Conservation (phyloP, 2,329 filamentous ascomycete species). For the Monilinia vaccinii-corymbosi region DNA sequence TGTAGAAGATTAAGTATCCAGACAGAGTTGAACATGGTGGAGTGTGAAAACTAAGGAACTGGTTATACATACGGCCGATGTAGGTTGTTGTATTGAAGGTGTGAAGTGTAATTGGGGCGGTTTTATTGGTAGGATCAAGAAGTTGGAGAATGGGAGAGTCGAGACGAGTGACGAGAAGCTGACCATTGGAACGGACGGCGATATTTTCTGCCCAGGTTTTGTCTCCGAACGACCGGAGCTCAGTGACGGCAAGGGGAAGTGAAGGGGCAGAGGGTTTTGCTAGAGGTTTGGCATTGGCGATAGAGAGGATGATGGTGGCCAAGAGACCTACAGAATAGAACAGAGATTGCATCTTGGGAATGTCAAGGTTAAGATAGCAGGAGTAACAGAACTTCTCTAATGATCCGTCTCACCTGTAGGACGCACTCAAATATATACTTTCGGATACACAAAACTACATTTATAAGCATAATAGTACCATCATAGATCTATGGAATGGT, state of each 20-base stretch:
- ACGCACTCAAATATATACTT: not conserved
- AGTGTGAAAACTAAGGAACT: not conserved
- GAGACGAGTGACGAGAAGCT: conserved; percentile 29
- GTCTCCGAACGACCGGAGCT: conserved; percentile 5
- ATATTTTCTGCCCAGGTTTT: conserved; percentile 30
- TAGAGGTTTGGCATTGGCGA: not conserved
- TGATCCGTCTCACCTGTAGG: not conserved
- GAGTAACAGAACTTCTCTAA: not conserved
- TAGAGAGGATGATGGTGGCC: not conserved
- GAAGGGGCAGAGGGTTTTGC: not conserved
- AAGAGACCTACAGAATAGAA: not conserved
- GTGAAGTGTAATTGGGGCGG: conserved; percentile 18
- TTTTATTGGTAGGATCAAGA: conserved; percentile 25
- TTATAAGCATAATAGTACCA: not conserved
- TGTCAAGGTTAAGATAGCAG: not conserved
- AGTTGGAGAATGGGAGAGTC: conserved; percentile 29
- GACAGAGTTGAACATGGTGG: not conserved
- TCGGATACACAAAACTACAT: not conserved
- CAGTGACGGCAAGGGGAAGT: conserved; percentile 12
- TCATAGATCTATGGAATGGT: not conserved
- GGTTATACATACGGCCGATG: not conserved
- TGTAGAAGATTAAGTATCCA: not conserved
- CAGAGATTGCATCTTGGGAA: not conserved
- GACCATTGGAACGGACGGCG: conserved; percentile 30
- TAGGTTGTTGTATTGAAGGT: conserved; percentile 25